Evolutionary conservation across 2,329 filamentous ascomycete species (phyloP), one percentile per base, ranked within the genome.

Genomic region (Hymenoscyphus fructigenus): DNA sequence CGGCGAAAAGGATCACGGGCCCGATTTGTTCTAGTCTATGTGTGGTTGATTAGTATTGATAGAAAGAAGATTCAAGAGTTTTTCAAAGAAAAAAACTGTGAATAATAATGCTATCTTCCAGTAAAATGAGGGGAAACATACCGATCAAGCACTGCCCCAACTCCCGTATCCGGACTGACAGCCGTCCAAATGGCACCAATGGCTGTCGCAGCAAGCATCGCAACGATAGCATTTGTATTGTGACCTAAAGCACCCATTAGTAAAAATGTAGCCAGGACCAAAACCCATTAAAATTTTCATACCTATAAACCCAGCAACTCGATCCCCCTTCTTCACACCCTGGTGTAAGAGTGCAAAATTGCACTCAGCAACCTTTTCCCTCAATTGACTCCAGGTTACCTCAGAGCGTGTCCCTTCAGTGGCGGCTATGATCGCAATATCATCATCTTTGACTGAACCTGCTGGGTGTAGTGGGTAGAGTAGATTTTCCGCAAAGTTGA

Each of bases 401-500:
- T 81, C 83, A 62, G 78, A 75, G 59, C 78, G 76, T 2, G 85
- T 86, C 17, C 82, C 76, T 79, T 98, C 94, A 12, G 92, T 97
- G 3, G 87, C 89, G 29, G 90, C 91, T 72, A 97, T 90, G 57
- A 96, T 83, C 20, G 93, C 93, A 6, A 85, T 60, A 26, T 66
- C 64, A 28, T 57, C 10, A 28, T 60, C 64, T 26, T 66, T 63
- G 23, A 66, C 53, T 78, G 4, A 84, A 82, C 57, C 86, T 78
- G 60, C 88, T 84, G 68, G 78, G 44, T 84, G 80, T 59, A 82
- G 82, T 3, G 94, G 94, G 76, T 89, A 97, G 3, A 99, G 86
- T 62, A 98, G 82, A 76, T 99, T 99, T 79, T 98, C 92, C 29
- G 94, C 93, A 76, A 97, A 98, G 78, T 98, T 99, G 69, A 98